Conservation (phyloP, 2,329 filamentous ascomycete species). For the Aspergillus bombycis region DNA sequence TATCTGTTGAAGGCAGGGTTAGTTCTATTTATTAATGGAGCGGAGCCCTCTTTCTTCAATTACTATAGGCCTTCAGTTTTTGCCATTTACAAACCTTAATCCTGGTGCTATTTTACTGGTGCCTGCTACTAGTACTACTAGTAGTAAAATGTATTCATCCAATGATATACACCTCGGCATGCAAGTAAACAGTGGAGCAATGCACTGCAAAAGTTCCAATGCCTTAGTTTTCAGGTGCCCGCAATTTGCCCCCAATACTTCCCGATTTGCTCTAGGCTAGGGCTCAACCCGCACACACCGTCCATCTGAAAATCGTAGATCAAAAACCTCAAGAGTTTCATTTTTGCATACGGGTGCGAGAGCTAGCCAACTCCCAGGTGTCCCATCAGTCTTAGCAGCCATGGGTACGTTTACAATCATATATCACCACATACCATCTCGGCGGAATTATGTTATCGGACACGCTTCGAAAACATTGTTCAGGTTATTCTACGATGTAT, state of each 20-base stretch:
- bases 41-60: not conserved
- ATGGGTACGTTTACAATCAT: constrained; percentile 42
- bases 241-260: constrained; percentile 12
- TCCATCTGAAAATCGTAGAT: constrained; percentile 44
- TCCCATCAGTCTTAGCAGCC: constrained; percentile 46
- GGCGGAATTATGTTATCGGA: not conserved
- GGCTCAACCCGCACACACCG: constrained; percentile 50
- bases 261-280: constrained; percentile 41
- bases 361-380: constrained; percentile 44
- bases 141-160: not conserved
- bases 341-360: constrained; percentile 43
- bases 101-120: not conserved
- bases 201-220: not conserved
- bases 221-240: constrained; percentile 5
- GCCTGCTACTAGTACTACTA: not conserved
- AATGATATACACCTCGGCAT: not conserved
- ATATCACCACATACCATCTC: not conserved
- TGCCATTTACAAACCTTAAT: not conserved
- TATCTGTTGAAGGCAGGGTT: not conserved
- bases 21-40: not conserved
- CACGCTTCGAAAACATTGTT: not conserved
- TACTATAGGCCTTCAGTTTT: not conserved
- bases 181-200: not conserved
- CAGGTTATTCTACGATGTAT: not conserved
- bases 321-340: constrained; percentile 40